A percentile compares a stretch with the other conserved stretches of the same genome.
These are phyloP conservation scores for Phylloporus sp. DNA, from an alignment of 768 basidiomycete genomes.

Conservation along the genomic window DNA sequence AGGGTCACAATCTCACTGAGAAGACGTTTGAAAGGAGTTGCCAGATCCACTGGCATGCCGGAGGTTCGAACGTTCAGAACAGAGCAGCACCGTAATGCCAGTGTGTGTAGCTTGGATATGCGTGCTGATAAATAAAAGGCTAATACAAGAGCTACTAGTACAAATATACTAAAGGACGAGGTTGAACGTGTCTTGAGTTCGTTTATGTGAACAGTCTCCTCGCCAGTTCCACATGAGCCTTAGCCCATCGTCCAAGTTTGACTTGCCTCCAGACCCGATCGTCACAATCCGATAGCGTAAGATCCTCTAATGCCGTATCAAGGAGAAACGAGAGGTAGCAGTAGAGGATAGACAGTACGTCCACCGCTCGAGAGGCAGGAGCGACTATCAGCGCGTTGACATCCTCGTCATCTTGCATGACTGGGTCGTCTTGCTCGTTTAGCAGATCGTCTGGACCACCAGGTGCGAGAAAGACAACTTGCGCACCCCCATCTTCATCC, in stretches of 20 bases:
- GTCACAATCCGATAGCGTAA: not conserved
- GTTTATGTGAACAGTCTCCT: no score
- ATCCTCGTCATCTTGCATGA: not conserved
- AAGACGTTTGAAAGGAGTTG: no score
- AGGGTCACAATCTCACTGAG: no score
- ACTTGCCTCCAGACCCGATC: constrained; percentile 6
- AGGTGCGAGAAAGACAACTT: constrained; percentile 2
- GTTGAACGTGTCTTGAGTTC: no score
- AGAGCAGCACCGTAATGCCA: no score
- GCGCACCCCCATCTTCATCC: not conserved
- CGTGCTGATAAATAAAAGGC: not conserved
- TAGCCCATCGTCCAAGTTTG: not conserved
- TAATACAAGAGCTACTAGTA: not conserved
- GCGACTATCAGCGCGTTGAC: constrained; percentile 11
- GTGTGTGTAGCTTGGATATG: no score
- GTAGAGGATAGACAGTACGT: constrained; percentile 11
- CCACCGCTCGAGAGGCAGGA: constrained; percentile 5
- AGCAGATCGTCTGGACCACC: not conserved
- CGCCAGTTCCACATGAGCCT: not conserved
- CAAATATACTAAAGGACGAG: no score
- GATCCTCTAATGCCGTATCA: not conserved
- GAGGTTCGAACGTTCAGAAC: no score
- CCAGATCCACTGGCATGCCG: no score
- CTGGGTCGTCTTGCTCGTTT: not conserved
- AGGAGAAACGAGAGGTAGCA: constrained; percentile 15